These are phyloP conservation scores for Aspergillus olivimuriae DNA, from an alignment of 495 filamentous ascomycete species.

Conservation along the genomic window DNA sequence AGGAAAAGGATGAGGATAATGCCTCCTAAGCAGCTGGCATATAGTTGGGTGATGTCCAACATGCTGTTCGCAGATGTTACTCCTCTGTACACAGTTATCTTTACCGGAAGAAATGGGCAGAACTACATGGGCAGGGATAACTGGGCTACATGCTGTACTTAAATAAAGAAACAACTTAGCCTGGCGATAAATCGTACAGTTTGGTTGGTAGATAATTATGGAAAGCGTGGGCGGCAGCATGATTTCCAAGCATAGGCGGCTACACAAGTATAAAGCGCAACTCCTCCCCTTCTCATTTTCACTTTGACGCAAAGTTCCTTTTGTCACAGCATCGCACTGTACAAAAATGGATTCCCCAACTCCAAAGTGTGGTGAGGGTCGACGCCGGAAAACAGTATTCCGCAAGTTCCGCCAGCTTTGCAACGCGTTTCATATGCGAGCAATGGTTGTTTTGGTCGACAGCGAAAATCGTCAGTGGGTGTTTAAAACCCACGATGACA, in stretches of 20 bases:
- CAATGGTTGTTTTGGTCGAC: slow-evolving; percentile 6
- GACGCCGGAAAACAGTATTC: slow-evolving; percentile 10
- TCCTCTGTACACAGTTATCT: no score
- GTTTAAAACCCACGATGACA: slow-evolving; percentile 11
- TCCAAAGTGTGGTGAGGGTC: slow-evolving; percentile 2
- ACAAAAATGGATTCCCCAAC: not conserved
- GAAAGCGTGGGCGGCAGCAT: not conserved
- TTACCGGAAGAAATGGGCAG: no score
- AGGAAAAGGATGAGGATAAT: not conserved
- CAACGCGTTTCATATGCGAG: slow-evolving; percentile 1
- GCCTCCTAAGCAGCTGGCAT: not conserved
- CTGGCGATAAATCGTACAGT: not conserved
- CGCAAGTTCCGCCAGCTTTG: slow-evolving; percentile 12
- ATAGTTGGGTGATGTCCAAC: not conserved
- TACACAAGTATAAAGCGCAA: not conserved
- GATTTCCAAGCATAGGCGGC: not conserved
- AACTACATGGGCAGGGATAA: no score
- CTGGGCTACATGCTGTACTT: no score
- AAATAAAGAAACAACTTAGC: not conserved
- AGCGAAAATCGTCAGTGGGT: slow-evolving; percentile 6
- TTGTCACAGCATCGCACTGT: no score
- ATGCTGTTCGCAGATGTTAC: not conserved
- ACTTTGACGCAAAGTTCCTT: no score
- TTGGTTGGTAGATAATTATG: no score
- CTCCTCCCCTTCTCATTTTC: not conserved